These are phyloP conservation scores for Scenedesmus sp. DNA, from an alignment of 163 green algal species.

Conservation along the genomic window DNA sequence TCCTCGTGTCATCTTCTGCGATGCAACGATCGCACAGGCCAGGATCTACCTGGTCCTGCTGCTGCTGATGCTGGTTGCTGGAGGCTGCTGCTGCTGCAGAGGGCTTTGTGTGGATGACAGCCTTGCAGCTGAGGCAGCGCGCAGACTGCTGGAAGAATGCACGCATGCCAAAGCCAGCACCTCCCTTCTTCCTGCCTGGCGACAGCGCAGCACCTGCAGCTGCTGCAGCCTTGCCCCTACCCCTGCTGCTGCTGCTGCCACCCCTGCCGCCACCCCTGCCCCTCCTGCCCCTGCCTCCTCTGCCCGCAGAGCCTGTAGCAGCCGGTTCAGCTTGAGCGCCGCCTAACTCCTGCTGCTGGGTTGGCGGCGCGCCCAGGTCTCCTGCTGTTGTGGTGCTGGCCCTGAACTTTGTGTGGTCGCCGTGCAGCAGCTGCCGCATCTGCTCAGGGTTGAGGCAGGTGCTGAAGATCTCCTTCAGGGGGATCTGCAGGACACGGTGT, in stretches of 20 bases:
- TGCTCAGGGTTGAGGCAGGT: constrained; percentile 52
- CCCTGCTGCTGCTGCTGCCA: too few relatives aligned
- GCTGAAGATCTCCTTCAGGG: constrained; percentile 57
- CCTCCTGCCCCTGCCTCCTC: neutral
- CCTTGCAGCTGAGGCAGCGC: constrained; percentile 67
- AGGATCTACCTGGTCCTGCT: constrained; percentile 19
- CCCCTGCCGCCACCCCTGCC: neutral
- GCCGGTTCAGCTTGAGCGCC: neutral
- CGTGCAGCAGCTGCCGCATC: constrained; percentile 66
- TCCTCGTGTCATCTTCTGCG: constrained; percentile 35
- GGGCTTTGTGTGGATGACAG: constrained; percentile 22
- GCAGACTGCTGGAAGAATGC: constrained; percentile 66
- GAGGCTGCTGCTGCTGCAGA: neutral
- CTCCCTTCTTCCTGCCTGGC: constrained; percentile 5
- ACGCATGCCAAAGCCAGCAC: constrained; percentile 35
- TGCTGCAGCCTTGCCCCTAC: neutral
- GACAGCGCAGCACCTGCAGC: neutral
- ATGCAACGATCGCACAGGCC: constrained; percentile 47
- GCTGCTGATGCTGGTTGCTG: neutral
- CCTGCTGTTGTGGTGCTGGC: constrained; percentile 7
- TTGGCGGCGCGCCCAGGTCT: neutral
- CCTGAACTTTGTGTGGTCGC: constrained; percentile 72
- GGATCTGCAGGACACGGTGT: constrained; percentile 16
- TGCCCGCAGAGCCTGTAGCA: neutral
- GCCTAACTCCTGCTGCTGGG: neutral